A percentile compares a stretch with the other conserved stretches of the same genome.
phyloP scores from a whole-genome alignment of 345 rosid species.

The Populus nigra region DNA sequence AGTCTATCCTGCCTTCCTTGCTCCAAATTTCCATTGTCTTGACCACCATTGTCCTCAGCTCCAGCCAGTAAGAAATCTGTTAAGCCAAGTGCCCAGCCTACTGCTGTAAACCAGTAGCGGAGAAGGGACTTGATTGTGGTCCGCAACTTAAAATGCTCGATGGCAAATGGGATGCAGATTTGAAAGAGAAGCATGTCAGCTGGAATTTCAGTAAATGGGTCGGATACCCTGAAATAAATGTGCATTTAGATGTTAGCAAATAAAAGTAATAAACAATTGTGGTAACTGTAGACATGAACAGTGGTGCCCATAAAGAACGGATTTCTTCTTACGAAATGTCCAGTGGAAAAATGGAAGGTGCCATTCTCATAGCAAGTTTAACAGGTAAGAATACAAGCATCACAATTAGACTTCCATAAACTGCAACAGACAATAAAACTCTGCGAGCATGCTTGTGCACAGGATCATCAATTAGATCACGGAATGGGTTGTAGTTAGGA shows the following conservation, averaged over 20 bases:
- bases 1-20: conserved; percentile 71
- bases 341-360: conserved; percentile 84
- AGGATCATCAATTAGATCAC: conserved; percentile 97
- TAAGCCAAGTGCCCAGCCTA: conserved; percentile 91
- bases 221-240: conserved; percentile 69
- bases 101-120: conserved; percentile 85
- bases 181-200: conserved; percentile 98
- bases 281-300: neutral
- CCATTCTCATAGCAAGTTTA: conserved; percentile 87
- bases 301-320: neutral
- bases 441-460: conserved; percentile 97
- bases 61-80: conserved; percentile 80
- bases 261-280: conserved; percentile 6
- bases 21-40: conserved; percentile 70
- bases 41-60: conserved; percentile 72
- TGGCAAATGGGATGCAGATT: conserved; percentile 95
- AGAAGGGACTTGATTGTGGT: conserved; percentile 85
- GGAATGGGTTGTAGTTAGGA: conserved; percentile 97
- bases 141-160: conserved; percentile 88
- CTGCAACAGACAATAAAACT: conserved; percentile 87
- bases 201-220: conserved; percentile 98
- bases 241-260: conserved; percentile 8
- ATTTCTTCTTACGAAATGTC: conserved; percentile 78
- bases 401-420: conserved; percentile 95
- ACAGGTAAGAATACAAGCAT: conserved; percentile 98